Percentiles rank a stretch among this genome's conserved stretches.
Evolutionary conservation across 1,284 basidiomycete species (phyloP).

Genomic region (Neotropicomus parvogracilis): DNA sequence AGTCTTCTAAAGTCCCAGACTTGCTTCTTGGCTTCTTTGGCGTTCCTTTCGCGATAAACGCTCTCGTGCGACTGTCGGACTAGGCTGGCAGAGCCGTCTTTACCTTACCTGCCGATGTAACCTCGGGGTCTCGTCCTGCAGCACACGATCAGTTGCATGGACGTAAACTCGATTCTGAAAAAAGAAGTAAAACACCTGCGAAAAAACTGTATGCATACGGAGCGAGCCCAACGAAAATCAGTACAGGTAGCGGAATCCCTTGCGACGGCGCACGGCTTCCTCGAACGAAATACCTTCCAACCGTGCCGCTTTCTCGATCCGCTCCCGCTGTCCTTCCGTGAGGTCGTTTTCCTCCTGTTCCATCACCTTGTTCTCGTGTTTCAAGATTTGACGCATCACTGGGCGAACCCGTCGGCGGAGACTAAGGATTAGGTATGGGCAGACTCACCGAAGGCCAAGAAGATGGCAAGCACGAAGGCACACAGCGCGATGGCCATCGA

Average conservation of each 20-base stretch:
- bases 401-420: background rate
- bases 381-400: constrained; percentile 49
- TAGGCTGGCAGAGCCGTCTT: no score
- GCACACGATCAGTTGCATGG: no score
- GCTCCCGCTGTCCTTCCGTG: constrained; percentile 38
- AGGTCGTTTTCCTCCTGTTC: constrained; percentile 43
- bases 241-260: constrained; percentile 45
- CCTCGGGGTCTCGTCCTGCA: no score
- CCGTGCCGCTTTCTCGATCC: constrained; percentile 48
- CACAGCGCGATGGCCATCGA: constrained; percentile 50
- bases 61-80: no score
- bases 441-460: constrained; percentile 38
- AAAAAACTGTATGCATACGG: background rate
- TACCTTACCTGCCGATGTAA: no score
- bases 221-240: background rate
- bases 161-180: no score
- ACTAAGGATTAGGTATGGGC: background rate
- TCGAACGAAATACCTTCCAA: constrained; percentile 51
- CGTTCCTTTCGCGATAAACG: no score
- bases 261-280: constrained; percentile 47
- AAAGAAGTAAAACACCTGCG: background rate
- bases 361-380: constrained; percentile 43
- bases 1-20: no score
- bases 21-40: no score
- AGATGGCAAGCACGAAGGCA: constrained; percentile 37